A percentile compares a stretch with the other conserved stretches of the same genome.
phyloP scores from a whole-genome alignment of 129 eudicot genomes.

The Ambrosia trifida region DNA sequence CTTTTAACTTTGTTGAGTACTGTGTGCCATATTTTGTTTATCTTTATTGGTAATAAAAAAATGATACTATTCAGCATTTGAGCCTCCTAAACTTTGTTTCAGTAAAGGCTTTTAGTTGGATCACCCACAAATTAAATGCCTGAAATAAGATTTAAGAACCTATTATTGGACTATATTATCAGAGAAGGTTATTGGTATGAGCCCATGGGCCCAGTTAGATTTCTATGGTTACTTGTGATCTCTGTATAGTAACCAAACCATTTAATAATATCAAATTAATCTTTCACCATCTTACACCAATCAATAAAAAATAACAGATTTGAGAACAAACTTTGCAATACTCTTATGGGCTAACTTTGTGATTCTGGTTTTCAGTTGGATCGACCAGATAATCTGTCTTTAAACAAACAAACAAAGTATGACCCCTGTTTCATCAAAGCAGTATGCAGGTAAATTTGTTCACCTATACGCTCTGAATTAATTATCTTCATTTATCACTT shows the following conservation, averaged over 20 bases:
- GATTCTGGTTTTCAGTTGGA: slow-evolving; percentile 27
- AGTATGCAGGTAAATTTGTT: slow-evolving; percentile 52
- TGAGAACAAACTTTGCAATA: neutral
- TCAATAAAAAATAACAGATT: too few relatives aligned
- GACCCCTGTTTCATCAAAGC: slow-evolving; percentile 65
- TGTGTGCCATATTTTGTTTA: neutral
- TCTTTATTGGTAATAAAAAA: neutral
- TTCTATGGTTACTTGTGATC: too few relatives aligned
- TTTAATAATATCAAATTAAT: too few relatives aligned
- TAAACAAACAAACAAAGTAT: slow-evolving; percentile 20
- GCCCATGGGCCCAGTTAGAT: too few relatives aligned
- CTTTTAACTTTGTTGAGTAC: neutral
- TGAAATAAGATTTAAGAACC: too few relatives aligned
- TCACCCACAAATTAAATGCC: too few relatives aligned
- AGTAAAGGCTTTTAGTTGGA: neutral
- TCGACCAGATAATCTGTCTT: neutral
- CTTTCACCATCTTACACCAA: too few relatives aligned
- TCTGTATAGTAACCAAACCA: too few relatives aligned
- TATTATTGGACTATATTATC: too few relatives aligned
- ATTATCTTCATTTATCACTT: neutral
- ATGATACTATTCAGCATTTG: neutral
- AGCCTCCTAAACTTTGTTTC: neutral
- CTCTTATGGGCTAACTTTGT: slow-evolving; percentile 1
- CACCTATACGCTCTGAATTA: neutral
- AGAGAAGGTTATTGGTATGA: too few relatives aligned